phyloP scores from a whole-genome alignment of 2,329 filamentous ascomycete genomes.

The Aspergillus neotritici region DNA sequence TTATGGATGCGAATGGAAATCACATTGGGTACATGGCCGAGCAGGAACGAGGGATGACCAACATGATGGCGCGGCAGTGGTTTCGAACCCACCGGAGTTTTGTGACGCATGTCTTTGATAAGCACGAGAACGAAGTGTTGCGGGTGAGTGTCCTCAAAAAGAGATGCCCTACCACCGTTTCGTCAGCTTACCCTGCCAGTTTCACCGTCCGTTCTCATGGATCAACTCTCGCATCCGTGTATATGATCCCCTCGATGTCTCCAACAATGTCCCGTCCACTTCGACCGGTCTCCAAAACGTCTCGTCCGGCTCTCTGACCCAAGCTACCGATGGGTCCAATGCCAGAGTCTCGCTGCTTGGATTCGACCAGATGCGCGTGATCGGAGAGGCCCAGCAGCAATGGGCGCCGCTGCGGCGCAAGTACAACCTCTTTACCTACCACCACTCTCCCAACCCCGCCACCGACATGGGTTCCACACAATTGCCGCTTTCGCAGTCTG shows the following conservation, averaged over 20 bases:
- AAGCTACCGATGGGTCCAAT: constrained; percentile 37
- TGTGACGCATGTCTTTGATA: constrained; percentile 61
- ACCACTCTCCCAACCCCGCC: constrained; percentile 37
- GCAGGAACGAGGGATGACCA: constrained; percentile 55
- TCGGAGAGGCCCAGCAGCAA: constrained; percentile 59
- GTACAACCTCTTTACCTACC: constrained; percentile 60
- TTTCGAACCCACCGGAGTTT: constrained; percentile 59
- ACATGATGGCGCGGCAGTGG: constrained; percentile 53
- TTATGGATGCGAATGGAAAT: constrained; percentile 59
- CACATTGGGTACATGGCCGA: constrained; percentile 62
- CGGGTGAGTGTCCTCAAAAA: constrained; percentile 31
- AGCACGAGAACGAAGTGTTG: constrained; percentile 55
- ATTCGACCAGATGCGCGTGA: constrained; percentile 55
- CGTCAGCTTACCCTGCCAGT: constrained; percentile 30
- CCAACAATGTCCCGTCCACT: constrained; percentile 29
- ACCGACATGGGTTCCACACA: constrained; percentile 34
- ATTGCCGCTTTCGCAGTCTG: constrained; percentile 41
- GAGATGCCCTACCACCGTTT: neutral
- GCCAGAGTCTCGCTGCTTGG: constrained; percentile 50
- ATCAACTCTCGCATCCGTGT: constrained; percentile 56
- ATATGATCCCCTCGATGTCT: constrained; percentile 47
- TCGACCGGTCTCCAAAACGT: constrained; percentile 43
- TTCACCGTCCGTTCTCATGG: constrained; percentile 60
- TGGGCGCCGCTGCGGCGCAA: constrained; percentile 59
- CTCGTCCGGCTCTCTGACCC: constrained; percentile 37